Conservation (phyloP, 257 asterid species). For the Capsicum rhomboideum region DNA sequence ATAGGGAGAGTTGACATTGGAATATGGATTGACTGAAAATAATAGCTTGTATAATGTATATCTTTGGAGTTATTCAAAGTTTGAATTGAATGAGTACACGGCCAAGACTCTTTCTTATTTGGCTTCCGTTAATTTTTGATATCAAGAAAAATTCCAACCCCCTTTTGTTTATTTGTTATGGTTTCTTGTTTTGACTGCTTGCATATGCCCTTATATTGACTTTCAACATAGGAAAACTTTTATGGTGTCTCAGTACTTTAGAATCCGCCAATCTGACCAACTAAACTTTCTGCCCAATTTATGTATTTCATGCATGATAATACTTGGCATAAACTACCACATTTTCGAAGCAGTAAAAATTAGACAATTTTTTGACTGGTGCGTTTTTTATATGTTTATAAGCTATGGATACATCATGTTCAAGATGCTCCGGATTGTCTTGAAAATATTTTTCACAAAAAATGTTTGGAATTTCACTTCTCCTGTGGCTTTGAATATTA, state of each 20-base stretch:
- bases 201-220: background rate
- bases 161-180: background rate
- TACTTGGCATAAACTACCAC: background rate
- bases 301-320: background rate
- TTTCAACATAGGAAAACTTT: background rate
- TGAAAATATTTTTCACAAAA: too few species aligned
- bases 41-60: background rate
- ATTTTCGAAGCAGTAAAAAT: background rate
- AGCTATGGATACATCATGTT: background rate
- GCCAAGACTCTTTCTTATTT: background rate
- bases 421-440: background rate
- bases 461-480: too few species aligned
- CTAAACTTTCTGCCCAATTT: background rate
- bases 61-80: background rate
- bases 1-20: background rate
- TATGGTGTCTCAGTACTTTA: background rate
- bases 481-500: too few species aligned
- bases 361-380: too few species aligned
- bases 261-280: background rate
- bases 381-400: too few species aligned
- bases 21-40: background rate
- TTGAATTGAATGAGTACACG: background rate
- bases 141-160: background rate
- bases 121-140: background rate
- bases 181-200: background rate